Conservation (phyloP, 305 asterid species). For the Solanum hybrid region DNA sequence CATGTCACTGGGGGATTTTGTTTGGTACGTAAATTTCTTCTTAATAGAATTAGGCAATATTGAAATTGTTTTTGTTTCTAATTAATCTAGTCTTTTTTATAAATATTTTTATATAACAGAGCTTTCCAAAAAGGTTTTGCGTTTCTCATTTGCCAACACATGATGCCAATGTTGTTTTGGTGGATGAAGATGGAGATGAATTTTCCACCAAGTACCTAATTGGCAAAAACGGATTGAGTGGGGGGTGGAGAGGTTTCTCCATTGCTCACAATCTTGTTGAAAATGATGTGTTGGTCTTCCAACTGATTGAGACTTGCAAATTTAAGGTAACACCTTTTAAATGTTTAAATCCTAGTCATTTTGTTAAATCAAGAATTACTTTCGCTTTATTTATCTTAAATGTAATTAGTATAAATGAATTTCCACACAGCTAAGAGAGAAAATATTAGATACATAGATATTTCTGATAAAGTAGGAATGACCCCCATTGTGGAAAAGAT, state of each 20-base stretch:
- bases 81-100: too few species aligned
- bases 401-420: not conserved
- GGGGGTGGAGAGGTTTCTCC: slow-evolving; percentile 58
- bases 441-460: too few species aligned
- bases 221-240: slow-evolving; percentile 36
- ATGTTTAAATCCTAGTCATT: not conserved
- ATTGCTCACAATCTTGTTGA: slow-evolving; percentile 19
- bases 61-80: too few species aligned
- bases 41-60: too few species aligned
- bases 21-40: slow-evolving; percentile 37
- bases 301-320: slow-evolving; percentile 22
- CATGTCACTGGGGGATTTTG: slow-evolving; percentile 44
- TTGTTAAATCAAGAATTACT: not conserved
- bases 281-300: slow-evolving; percentile 48
- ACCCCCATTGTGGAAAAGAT: too few species aligned
- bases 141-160: too few species aligned
- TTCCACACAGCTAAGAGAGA: not conserved
- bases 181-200: too few species aligned
- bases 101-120: too few species aligned
- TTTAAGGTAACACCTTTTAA: slow-evolving; percentile 25
- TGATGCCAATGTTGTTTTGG: too few species aligned
- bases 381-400: not conserved
- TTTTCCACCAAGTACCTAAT: slow-evolving; percentile 23
- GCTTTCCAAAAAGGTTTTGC: too few species aligned
- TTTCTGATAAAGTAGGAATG: too few species aligned